Evolutionary conservation across 2,329 filamentous ascomycete genomes (phyloP), one percentile per base, ranked within the genome.

Genomic region (Graphiopsis chlorocephala): DNA sequence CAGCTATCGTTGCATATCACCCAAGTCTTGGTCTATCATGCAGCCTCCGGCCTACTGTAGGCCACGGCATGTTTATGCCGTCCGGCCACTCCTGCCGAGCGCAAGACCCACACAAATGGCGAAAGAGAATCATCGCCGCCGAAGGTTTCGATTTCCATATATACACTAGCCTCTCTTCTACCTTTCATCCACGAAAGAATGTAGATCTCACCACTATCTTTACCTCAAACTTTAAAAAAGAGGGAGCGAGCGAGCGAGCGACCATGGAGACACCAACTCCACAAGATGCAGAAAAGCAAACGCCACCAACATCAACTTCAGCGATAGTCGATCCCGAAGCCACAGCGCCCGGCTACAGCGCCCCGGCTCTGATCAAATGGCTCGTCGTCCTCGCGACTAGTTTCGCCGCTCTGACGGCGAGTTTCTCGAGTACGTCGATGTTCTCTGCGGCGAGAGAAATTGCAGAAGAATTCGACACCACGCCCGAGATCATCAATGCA

Each of bases 391-490:
- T 82, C 12, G 83, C 91, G 5, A 78, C 92, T 59, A 88, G 89
- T 0, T 91, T 88, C 72, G 91, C 89, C 76, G 86, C 88, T 25
- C 90, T 93, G 66, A 80, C 93, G 33, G 86, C 90, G 1, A 90
- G 90, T 1, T 84, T 91, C 26, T 90, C 87, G 2, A 90, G 87
- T 38, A 92, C 90, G 0, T 88, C 88, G 0, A 85, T 92, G 2
- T 78, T 93, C 23, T 83, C 89, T 0, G 90, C 89, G 1, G 86
- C 90, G 1, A 88, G 89, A 4, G 89, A 92, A 72, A 86, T 93
- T 6, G 88, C 89, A 1, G 75, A 74, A 4, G 86, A 86, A 11
- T 92, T 85, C 72, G 68, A 78, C 25, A 90, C 88, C 0, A 88
- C 84, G 0, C 86, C 87, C 3, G 84, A 84, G 14, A 83, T 91